phyloP scores from a whole-genome alignment of 345 rosid genomes.

The Raphanus sativus region DNA sequence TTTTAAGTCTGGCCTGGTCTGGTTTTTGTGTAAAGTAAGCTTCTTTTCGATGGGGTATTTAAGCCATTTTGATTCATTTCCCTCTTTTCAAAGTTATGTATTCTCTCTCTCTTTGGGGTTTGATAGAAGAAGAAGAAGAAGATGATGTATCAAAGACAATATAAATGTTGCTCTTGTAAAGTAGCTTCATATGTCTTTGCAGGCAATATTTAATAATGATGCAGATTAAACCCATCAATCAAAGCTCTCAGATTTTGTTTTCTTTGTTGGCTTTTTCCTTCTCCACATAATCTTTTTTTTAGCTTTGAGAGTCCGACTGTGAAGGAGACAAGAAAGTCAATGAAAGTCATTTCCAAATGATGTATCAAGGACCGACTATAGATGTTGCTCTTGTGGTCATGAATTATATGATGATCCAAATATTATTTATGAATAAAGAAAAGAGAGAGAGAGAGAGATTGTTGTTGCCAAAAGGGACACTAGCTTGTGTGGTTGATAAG shows the following conservation, averaged over 20 bases:
- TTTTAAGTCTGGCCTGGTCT: slow-evolving; percentile 38
- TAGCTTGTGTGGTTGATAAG: slow-evolving; percentile 17
- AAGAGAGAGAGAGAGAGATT: neutral
- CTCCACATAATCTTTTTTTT: neutral
- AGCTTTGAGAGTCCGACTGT: neutral
- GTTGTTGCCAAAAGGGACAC: neutral
- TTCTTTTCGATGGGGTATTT: slow-evolving; percentile 19
- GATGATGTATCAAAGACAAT: slow-evolving; percentile 34
- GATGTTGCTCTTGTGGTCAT: no score
- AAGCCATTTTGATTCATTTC: slow-evolving; percentile 39
- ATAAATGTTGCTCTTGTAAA: slow-evolving; percentile 50
- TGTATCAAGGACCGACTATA: no score
- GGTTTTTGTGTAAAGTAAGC: slow-evolving; percentile 53
- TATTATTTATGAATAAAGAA: neutral
- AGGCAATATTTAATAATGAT: slow-evolving; percentile 37
- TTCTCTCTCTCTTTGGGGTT: slow-evolving; percentile 27
- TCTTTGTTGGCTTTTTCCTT: neutral
- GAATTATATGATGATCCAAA: slow-evolving; percentile 19
- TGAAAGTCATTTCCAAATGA: neutral
- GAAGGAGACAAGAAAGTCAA: slow-evolving; percentile 22
- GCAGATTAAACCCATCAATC: slow-evolving; percentile 24
- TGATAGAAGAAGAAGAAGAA: slow-evolving; percentile 30
- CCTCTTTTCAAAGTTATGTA: slow-evolving; percentile 29
- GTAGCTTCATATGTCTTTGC: slow-evolving; percentile 43
- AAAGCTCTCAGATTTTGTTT: slow-evolving; percentile 20